Percentiles rank a stretch among this genome's conserved stretches.
Conservation (phyloP, 23 red algal species). For the Agarophyton chilense region DNA sequence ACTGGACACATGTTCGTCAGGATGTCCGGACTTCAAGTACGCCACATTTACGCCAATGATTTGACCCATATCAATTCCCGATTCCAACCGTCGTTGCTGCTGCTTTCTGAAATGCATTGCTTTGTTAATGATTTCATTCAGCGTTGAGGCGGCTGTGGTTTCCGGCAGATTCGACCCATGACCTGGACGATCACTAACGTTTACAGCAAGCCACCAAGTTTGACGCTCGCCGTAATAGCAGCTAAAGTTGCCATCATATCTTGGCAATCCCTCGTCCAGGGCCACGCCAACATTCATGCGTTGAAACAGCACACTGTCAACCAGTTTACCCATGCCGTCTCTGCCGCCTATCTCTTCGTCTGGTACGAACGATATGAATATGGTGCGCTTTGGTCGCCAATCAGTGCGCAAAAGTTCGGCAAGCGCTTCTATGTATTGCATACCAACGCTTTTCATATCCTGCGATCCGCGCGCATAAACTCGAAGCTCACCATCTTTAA, state of each 20-base stretch:
- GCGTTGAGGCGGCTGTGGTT: slow-evolving; percentile 63
- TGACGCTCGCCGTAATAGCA: slow-evolving; percentile 90
- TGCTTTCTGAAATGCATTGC: slow-evolving; percentile 52
- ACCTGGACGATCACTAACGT: slow-evolving; percentile 56
- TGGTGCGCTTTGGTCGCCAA: slow-evolving; percentile 66
- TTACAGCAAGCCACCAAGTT: slow-evolving; percentile 83
- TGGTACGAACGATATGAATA: slow-evolving; percentile 82
- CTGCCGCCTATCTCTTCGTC: slow-evolving; percentile 97
- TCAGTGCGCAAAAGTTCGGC: slow-evolving; percentile 18
- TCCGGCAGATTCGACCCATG: slow-evolving; percentile 90
- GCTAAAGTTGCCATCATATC: slow-evolving; percentile 31
- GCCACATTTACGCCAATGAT: slow-evolving; percentile 86
- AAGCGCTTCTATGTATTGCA: slow-evolving; percentile 94
- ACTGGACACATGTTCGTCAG: slow-evolving; percentile 10
- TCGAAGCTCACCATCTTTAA: slow-evolving; percentile 24
- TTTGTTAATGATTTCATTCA: slow-evolving; percentile 45
- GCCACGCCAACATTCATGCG: slow-evolving; percentile 62
- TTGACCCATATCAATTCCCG: slow-evolving; percentile 53
- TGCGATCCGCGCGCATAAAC: slow-evolving; percentile 88
- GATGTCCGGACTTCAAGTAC: slow-evolving; percentile 58
- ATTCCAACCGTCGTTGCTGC: slow-evolving; percentile 4
- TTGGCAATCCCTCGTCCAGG: slow-evolving; percentile 89
- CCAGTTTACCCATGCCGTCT: slow-evolving; percentile 86
- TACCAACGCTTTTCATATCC: slow-evolving; percentile 96
- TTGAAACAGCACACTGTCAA: slow-evolving; percentile 36